These are phyloP conservation scores for Graphilbum sp. DNA, from an alignment of 2,329 filamentous ascomycete species.

Conservation along the genomic window DNA sequence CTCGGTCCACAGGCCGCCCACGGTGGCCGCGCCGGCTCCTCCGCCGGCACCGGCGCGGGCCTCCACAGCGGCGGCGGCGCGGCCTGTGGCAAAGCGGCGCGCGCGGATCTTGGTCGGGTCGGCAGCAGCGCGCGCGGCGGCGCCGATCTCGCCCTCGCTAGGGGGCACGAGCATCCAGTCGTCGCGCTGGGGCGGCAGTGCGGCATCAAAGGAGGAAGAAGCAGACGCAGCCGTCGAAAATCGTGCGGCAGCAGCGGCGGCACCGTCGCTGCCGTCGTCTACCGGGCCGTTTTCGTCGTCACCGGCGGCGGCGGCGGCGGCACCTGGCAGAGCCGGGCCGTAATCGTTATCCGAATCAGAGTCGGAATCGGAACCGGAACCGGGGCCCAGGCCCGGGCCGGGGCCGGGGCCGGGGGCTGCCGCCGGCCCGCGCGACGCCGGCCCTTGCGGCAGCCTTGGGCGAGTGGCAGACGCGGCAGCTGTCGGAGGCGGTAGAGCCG, in stretches of 20 bases:
- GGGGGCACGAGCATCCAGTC: slow-evolving; percentile 72
- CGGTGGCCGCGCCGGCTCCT: too few relatives aligned
- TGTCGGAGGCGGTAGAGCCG: slow-evolving; percentile 3
- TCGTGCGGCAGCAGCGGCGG: too few relatives aligned
- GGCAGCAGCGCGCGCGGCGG: slow-evolving; percentile 35
- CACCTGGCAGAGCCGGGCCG: slow-evolving; percentile 40
- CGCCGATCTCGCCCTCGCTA: slow-evolving; percentile 22
- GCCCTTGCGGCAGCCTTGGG: too few relatives aligned
- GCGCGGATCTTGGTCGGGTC: slow-evolving; percentile 74
- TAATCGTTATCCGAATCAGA: slow-evolving; percentile 35
- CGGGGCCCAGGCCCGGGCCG: not conserved
- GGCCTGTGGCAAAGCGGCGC: slow-evolving; percentile 63
- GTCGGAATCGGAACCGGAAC: slow-evolving; percentile 13
- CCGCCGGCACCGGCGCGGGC: not conserved
- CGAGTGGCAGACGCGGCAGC: too few relatives aligned
- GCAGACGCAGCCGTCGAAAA: slow-evolving; percentile 13
- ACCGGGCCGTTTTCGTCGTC: slow-evolving; percentile 13
- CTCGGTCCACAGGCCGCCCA: slow-evolving; percentile 74
- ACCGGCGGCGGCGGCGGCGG: slow-evolving; percentile 8
- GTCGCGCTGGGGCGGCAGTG: slow-evolving; percentile 53
- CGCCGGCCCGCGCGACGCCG: too few relatives aligned
- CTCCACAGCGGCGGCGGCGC: slow-evolving; percentile 18
- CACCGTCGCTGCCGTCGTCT: too few relatives aligned
- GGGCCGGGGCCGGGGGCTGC: not conserved
- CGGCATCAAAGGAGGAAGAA: slow-evolving; percentile 14